Evolutionary conservation across 1,284 basidiomycete genomes (phyloP), one percentile per base, ranked within the genome.

Genomic region (Peniophora sp.): DNA sequence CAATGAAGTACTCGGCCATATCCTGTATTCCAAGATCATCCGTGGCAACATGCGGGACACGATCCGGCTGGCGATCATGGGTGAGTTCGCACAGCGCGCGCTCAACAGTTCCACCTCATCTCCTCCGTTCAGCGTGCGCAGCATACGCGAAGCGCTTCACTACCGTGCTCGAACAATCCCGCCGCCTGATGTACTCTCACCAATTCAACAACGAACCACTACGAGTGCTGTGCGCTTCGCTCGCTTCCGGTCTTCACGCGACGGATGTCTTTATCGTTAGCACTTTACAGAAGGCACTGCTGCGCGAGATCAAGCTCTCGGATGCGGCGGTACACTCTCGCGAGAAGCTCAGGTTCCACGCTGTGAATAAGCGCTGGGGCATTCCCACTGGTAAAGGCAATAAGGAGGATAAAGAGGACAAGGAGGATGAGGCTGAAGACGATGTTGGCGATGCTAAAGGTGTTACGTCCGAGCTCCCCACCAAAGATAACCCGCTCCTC

Each of bases 171-270:
- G 86, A 92, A 56, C 77, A 86, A 69, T 72, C 73, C 57, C 78
- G 89, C n/a, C 86, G 85, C 57, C 64, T 94, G 20, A 81, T 89
- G 53, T 80, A 75, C 17, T 68, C 67, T 1, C 73, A 84, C 62
- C 89, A 86, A 60, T 91, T 85, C 70, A 88, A 88, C 67, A 92
- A 88, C 60, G 91, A 92, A 55, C 84, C 89, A 0, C 66, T 88
- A 19, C 81, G 91, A 3, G 72, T 96, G 36, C 74, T 94, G 23
- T 64, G 86, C 3, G 83, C 84, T 0, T 77, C 78, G 0, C 73
- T 95, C 3, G 79, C 83, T 0, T 83, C 83, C 49, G 86, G 89
- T 0, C 60, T 85, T 8, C 73, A 73, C 24, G 74, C 85, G 3
- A 81, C 83, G 0, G 83, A 89, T 55, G 79, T 83, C 0, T 92